These are phyloP conservation scores for Drechslerella dactyloides DNA, from an alignment of 2,329 filamentous ascomycete species.

Conservation along the genomic window DNA sequence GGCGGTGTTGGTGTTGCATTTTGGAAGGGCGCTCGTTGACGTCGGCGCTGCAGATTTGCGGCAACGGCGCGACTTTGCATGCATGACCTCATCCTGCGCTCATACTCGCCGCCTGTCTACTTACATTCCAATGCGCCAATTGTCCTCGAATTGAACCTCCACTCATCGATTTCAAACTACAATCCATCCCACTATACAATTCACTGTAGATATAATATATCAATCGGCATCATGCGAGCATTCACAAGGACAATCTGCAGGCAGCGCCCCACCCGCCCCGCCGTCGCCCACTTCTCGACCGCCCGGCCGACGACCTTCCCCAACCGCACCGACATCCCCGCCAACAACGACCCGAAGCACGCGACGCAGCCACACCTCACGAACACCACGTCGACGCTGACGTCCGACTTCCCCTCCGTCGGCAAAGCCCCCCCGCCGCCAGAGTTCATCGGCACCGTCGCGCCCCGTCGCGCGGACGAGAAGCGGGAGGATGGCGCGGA, in stretches of 20 bases:
- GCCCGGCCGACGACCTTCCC: conserved; percentile 10
- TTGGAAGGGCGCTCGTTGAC: background rate
- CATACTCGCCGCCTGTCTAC: background rate
- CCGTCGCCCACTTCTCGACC: conserved; percentile 34
- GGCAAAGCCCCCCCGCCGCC: conserved; percentile 38
- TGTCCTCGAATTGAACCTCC: background rate
- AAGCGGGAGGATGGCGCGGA: conserved; percentile 15
- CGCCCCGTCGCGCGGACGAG: conserved; percentile 12
- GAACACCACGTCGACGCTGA: conserved; percentile 34
- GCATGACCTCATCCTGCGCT: conserved; percentile 3
- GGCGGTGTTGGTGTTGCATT: conserved; percentile 1
- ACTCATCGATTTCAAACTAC: background rate
- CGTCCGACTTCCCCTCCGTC: conserved; percentile 33
- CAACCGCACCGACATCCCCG: conserved; percentile 32
- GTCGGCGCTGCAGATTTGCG: background rate
- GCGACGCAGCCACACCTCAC: conserved; percentile 33
- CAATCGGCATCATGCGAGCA: conserved; percentile 17
- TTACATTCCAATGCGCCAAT: background rate
- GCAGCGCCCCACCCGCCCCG: conserved; percentile 10
- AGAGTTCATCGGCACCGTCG: conserved; percentile 44
- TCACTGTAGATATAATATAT: background rate
- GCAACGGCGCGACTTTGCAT: background rate
- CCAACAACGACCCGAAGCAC: conserved; percentile 39
- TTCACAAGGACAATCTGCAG: conserved; percentile 11
- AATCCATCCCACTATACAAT: background rate